Conservation (phyloP, 768 basidiomycete genomes). For the Suillus clintonianus region DNA sequence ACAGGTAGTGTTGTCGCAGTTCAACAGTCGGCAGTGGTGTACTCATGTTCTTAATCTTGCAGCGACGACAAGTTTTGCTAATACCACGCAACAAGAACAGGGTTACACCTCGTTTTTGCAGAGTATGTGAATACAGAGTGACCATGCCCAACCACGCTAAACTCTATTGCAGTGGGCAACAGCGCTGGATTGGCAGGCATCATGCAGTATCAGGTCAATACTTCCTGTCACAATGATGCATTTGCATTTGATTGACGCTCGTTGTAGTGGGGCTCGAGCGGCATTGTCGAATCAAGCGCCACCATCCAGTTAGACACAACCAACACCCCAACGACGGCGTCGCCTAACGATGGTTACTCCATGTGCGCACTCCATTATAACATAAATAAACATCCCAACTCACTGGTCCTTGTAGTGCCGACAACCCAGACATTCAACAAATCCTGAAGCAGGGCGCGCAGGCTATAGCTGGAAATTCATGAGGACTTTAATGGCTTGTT, state of each 20-base stretch:
- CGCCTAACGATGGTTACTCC: constrained; percentile 69
- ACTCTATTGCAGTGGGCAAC: constrained; percentile 38
- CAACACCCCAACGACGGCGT: constrained; percentile 30
- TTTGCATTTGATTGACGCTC: background rate
- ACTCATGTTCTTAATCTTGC: background rate
- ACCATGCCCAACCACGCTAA: background rate
- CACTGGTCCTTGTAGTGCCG: background rate
- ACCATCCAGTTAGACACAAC: constrained; percentile 39
- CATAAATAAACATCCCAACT: background rate
- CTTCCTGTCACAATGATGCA: background rate
- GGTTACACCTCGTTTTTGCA: constrained; percentile 57
- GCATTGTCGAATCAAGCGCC: constrained; percentile 49
- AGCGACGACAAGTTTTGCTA: constrained; percentile 48
- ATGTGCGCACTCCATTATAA: constrained; percentile 20
- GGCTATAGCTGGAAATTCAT: background rate
- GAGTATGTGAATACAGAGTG: constrained; percentile 31
- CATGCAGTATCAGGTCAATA: constrained; percentile 26
- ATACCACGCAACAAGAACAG: constrained; percentile 51
- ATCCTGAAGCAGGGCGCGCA: background rate
- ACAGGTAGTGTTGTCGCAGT: constrained; percentile 17
- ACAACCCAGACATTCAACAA: background rate
- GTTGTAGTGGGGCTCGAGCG: constrained; percentile 50
- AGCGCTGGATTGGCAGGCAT: constrained; percentile 32
- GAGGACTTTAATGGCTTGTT: background rate
- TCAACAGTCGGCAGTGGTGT: background rate